Base-by-base conservation (phyloP, 768 basidiomycete genomes). In the Hypholoma fasciculare region DNA sequence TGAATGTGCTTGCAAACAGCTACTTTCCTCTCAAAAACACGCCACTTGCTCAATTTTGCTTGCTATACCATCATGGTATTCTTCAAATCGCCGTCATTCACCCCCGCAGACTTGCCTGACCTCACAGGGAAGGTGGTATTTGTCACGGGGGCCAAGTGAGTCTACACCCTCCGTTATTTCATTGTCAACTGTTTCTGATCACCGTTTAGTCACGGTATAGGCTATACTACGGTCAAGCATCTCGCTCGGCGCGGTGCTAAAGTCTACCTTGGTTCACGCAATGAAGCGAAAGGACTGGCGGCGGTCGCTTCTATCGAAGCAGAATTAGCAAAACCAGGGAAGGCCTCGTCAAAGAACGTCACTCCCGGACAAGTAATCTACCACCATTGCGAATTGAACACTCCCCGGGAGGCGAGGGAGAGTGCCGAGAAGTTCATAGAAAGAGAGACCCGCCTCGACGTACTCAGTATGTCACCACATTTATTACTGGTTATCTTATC, bases 181-280 rank as follows among this genome's bases (percentile, higher is more conserved):
- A n/a, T n/a, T n/a, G n/a, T n/a, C n/a, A n/a, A n/a, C n/a, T n/a
- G n/a, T n/a, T n/a, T n/a, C n/a, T n/a, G n/a, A n/a, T n/a, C n/a
- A n/a, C n/a, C n/a, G n/a, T n/a, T n/a, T n/a, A 54, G 53, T 17
- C 42, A 42, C n/a, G 53, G 53, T 11, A 54, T 54, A 4, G 53
- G 53, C 19, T 54, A 44, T 16, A 46, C 4, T 8, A 54, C 53
- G 4, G 53, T 54, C 8, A 54, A 54, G 26, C 43, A 44, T 17
- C 53, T 54, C 4, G 53, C 53, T 14, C 26, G 43, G 17, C 42
- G 34, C 14, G 53, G 40, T 2, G 53, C 53, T 5, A 54, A 54
- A 30, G 53, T 54, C 4, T 54, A 54, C n/a, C 23, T 54, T 6
- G 53, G 53, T 7, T 42, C 53, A 0, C 40, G 53, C 8, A 44